These are phyloP conservation scores for Cordyceps fumosorosea DNA, from an alignment of 2,329 filamentous ascomycete genomes.

Conservation along the genomic window DNA sequence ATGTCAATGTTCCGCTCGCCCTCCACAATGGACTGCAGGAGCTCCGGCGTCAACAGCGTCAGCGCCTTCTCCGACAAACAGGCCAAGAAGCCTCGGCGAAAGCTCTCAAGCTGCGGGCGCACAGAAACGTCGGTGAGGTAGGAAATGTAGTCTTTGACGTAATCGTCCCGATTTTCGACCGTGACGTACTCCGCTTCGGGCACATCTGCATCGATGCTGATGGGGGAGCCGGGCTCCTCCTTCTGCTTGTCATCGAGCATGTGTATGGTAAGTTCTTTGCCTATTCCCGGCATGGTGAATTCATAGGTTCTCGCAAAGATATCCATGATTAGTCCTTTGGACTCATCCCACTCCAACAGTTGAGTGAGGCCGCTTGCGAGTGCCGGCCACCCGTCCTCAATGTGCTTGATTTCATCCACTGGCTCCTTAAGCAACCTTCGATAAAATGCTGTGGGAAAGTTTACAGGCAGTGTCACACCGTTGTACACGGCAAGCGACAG, in stretches of 20 bases:
- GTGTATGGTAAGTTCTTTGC: constrained; percentile 48
- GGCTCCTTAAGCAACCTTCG: constrained; percentile 66
- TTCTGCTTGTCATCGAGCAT: constrained; percentile 39
- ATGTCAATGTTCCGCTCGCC: constrained; percentile 78
- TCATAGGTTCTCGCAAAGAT: constrained; percentile 80
- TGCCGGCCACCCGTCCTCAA: constrained; percentile 82
- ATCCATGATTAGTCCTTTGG: constrained; percentile 70
- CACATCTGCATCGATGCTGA: constrained; percentile 31
- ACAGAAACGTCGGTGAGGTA: constrained; percentile 78
- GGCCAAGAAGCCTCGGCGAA: constrained; percentile 70
- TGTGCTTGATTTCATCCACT: constrained; percentile 65
- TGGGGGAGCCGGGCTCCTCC: constrained; percentile 49
- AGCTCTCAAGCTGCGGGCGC: constrained; percentile 69
- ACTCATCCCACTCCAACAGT: constrained; percentile 69
- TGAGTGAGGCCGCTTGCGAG: constrained; percentile 67
- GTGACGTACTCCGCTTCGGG: constrained; percentile 67
- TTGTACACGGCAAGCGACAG: constrained; percentile 90
- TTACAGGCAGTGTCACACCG: constrained; percentile 82
- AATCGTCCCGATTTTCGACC: constrained; percentile 68
- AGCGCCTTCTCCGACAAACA: constrained; percentile 68
- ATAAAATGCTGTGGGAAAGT: constrained; percentile 81
- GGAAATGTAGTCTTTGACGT: constrained; percentile 75
- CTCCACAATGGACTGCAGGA: constrained; percentile 74
- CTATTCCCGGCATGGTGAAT: constrained; percentile 62
- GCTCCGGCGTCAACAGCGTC: constrained; percentile 60